Evolutionary conservation across 306 rosid genomes (phyloP).

Genomic region (Sicyos baderoa): DNA sequence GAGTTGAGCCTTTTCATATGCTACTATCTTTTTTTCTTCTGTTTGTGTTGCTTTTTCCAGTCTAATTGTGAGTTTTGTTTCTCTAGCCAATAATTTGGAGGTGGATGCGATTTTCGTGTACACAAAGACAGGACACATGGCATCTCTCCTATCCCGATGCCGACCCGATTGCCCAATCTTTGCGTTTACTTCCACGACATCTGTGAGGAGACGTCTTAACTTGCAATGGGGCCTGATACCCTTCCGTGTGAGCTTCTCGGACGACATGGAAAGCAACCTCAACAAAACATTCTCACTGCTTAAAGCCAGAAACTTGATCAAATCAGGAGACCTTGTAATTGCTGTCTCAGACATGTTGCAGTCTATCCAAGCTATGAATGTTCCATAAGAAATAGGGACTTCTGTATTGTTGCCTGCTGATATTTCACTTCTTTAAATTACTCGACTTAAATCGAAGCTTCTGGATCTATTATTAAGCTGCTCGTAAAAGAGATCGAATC

Average conservation of each 20-base stretch:
- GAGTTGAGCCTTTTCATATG: background rate
- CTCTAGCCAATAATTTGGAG: conserved; percentile 82
- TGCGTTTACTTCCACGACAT: conserved; percentile 73
- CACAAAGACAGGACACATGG: conserved; percentile 94
- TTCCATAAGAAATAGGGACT: conserved; percentile 35
- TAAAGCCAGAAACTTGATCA: conserved; percentile 90
- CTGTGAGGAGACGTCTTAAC: conserved; percentile 82
- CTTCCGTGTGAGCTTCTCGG: conserved; percentile 80
- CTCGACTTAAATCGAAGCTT: background rate
- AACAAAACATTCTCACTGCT: conserved; percentile 81
- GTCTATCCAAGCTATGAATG: conserved; percentile 95
- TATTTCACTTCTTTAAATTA: conserved; percentile 16
- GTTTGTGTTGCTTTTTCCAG: background rate
- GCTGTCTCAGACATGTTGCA: conserved; percentile 95
- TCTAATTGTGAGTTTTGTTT: conserved; percentile 22
- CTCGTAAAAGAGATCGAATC: background rate
- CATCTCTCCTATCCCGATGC: conserved; percentile 87
- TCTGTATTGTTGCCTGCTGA: background rate
- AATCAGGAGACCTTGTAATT: conserved; percentile 94
- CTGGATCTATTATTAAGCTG: conserved; percentile 10
- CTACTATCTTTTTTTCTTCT: background rate
- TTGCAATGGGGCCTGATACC: conserved; percentile 99
- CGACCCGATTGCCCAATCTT: conserved; percentile 98
- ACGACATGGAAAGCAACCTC: conserved; percentile 95
- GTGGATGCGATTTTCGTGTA: conserved; percentile 93